Evolutionary conservation across 1,139 yeast species (phyloP), one percentile per base, ranked within the genome.

Genomic region (Pneumocystis wakefieldiae): DNA sequence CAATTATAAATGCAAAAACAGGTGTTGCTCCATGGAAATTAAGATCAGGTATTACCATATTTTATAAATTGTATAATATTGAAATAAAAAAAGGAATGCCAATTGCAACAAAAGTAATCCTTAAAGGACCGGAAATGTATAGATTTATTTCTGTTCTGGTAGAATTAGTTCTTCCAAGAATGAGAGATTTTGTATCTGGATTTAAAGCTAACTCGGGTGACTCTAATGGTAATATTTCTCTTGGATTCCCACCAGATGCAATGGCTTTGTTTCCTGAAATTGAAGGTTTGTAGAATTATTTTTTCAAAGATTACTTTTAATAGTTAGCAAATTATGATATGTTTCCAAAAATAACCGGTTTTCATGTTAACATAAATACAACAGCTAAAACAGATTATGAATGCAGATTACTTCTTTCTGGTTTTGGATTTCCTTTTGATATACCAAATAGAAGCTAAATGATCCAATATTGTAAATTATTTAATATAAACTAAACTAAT

Each of bases 121-220:
- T 94, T 66, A 78, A 79, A 48, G 98, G 97, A 60, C 81, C 86
- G 67, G 88, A 88, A 64, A 87, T 91, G 86, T 77, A 84, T 64
- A 97, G 90, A 75, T 92, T 94, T 72, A 73, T 94, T 66, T 76
- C 86, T 29, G 92, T 98, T 0, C 77, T 94, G 70, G 83, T 95
- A 1, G 98, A 94, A 75, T 78, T 94, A 69, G 98, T 94, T 37
- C 80, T 92, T 70, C 98, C 99, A 62, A 83, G 96, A 75, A 83
- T 91, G 66, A 86, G 95, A 81, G 88, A 91, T 61, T 3, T 48
- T 19, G 92, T 87, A 75, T 77, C 78, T 68, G 97, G 97, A 62
- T 79, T 94, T 64, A 81, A 83, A 61, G 83, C 83, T 73, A 78
- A 81, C 59, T 77, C 92, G 3, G 98, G 98, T 66, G 97, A 91